These are phyloP conservation scores for Arthrobotrys conoides DNA, from an alignment of 2,329 filamentous ascomycete genomes.

Conservation along the genomic window DNA sequence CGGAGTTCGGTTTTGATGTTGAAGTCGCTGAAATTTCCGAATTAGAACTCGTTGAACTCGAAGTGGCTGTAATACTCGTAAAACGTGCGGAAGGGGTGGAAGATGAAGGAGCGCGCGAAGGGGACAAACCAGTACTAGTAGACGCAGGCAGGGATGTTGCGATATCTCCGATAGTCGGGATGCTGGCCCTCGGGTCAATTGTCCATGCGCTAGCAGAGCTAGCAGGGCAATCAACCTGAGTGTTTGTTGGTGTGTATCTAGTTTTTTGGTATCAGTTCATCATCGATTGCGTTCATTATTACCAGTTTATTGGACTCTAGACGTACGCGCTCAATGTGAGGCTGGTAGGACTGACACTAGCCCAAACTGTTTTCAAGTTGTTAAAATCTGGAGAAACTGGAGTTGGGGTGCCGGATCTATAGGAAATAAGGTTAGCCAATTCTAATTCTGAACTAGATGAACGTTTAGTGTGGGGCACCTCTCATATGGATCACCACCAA, in stretches of 20 bases:
- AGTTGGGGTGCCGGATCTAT: slow-evolving; percentile 53
- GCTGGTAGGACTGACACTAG: slow-evolving; percentile 78
- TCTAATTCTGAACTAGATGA: no score
- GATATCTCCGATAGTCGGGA: slow-evolving; percentile 79
- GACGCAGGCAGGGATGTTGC: slow-evolving; percentile 38
- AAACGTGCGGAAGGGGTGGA: slow-evolving; percentile 20
- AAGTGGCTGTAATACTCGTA: slow-evolving; percentile 24
- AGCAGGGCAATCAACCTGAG: slow-evolving; percentile 78
- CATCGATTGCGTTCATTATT: not conserved
- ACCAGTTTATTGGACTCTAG: not conserved
- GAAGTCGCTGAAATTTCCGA: slow-evolving; percentile 32
- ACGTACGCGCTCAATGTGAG: slow-evolving; percentile 69
- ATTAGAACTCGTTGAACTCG: slow-evolving; percentile 44
- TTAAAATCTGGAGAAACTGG: slow-evolving; percentile 77
- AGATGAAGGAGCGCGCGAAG: slow-evolving; percentile 31
- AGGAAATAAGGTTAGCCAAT: not conserved
- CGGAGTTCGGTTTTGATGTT: slow-evolving; percentile 47
- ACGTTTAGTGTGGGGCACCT: slow-evolving; percentile 22
- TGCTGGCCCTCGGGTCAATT: slow-evolving; percentile 78
- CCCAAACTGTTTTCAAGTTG: slow-evolving; percentile 84
- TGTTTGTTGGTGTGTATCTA: slow-evolving; percentile 75
- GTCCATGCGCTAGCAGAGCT: slow-evolving; percentile 77
- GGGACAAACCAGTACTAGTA: slow-evolving; percentile 55
- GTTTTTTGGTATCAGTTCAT: slow-evolving; percentile 65
- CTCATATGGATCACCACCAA: slow-evolving; percentile 52